Evolutionary conservation across 768 basidiomycete species (phyloP).

Genomic region (Xerocomellus chrysenteron): DNA sequence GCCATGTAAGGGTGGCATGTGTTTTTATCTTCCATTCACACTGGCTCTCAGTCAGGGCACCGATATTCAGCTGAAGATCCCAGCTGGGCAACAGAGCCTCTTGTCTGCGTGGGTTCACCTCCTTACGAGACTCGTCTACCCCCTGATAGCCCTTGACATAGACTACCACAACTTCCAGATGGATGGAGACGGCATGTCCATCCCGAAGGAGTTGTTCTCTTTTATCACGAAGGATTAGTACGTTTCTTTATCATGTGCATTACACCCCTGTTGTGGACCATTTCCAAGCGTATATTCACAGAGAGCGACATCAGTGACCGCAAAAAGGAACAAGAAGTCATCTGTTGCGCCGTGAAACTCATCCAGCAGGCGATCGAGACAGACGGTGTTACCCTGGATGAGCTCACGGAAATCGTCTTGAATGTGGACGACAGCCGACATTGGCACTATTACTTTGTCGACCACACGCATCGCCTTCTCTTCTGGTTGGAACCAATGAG

Average conservation of each 20-base stretch:
- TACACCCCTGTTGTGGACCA: not conserved
- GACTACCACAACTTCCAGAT: not conserved
- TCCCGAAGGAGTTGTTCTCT: slow-evolving; percentile 12
- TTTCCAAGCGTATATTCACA: slow-evolving; percentile 16
- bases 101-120: slow-evolving; percentile 5
- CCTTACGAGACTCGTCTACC: not conserved
- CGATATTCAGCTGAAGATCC: not conserved
- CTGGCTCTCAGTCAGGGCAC: not conserved
- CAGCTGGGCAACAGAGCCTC: slow-evolving; percentile 7
- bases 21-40: not conserved
- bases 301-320: slow-evolving; percentile 4
- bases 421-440: not conserved
- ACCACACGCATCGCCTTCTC: slow-evolving; percentile 15
- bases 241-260: not conserved
- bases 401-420: slow-evolving; percentile 11
- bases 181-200: slow-evolving; percentile 14
- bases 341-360: slow-evolving; percentile 7
- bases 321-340: not conserved
- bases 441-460: slow-evolving; percentile 20
- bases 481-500: slow-evolving; percentile 13
- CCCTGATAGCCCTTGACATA: not conserved
- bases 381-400: not conserved
- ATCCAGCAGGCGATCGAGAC: slow-evolving; percentile 1
- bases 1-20: not conserved
- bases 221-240: slow-evolving; percentile 15